Base-by-base conservation (phyloP, 495 filamentous ascomycete genomes). In the Tetracladium setigerum region DNA sequence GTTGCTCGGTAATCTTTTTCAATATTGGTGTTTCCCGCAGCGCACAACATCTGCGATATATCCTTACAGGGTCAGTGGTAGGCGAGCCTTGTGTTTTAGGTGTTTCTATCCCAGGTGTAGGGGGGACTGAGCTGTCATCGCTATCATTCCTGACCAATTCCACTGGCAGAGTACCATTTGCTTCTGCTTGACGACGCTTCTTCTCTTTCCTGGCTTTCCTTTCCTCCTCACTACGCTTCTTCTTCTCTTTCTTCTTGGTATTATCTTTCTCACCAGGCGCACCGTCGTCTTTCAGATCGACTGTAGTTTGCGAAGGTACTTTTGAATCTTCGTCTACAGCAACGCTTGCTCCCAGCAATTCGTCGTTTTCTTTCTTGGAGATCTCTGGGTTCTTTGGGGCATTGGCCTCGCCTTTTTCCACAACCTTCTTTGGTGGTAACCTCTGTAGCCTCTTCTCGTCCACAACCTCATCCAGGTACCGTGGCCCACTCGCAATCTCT, bases 31-130 rank as follows among this genome's bases (percentile, higher is more conserved):
- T 90, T 66, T 97, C 92, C 51, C 92, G 73, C 18, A 98, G 69
- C 57, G 96, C 90, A 58, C 92, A 97, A 61, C 92, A 97, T 46
- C 92, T 78, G 41, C 89, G 78, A 63, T 98, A 98, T 62, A 98
- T 95, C 46, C 90, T 78, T 8, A 89, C 74, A 5, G 92, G 91
- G 59, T 95, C 91, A 14, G 85, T 95, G 4, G 90, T 96, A 0
- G 91, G 89, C 27, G 74, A 76, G 42, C 77, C 74, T 53, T 84
- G 81, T 12, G 76, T 70, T 48, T 71, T 80, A 14, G 78, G 62
- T 10, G 60, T 55, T 41, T 62, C 52, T 13, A 51, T 42, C 41
- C 49, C 55, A 5, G 55, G 47, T n/a, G 60, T 58, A 6, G 58
- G 56, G 15, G 41, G 47, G 10, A 67, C 54, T 17, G 66, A 68